phyloP scores from a whole-genome alignment of 768 basidiomycete genomes.

The Suillus luteus region DNA sequence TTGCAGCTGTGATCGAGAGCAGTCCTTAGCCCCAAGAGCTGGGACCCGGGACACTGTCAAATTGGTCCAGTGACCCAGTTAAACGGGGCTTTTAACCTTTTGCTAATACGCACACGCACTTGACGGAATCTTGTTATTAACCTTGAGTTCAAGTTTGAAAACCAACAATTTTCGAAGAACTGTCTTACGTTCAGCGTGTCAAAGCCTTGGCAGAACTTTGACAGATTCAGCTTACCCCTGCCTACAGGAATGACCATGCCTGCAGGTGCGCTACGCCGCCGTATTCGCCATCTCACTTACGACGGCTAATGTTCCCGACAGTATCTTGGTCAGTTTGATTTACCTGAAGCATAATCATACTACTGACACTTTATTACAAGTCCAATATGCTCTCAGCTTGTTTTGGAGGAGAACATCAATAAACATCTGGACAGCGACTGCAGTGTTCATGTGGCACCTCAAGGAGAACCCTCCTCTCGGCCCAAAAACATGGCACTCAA shows the following conservation, averaged over 20 bases:
- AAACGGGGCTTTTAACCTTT: neutral
- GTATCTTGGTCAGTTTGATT: slow-evolving; percentile 29
- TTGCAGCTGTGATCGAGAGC: neutral
- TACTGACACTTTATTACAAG: slow-evolving; percentile 28
- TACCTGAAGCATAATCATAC: neutral
- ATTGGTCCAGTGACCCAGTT: neutral
- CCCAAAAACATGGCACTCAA: slow-evolving; percentile 20
- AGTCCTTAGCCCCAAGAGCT: neutral
- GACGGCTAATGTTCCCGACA: slow-evolving; percentile 12
- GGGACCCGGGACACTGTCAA: slow-evolving; percentile 3
- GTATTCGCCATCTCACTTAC: neutral
- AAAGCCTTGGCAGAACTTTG: neutral
- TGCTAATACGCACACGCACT: neutral
- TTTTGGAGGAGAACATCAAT: slow-evolving; percentile 48
- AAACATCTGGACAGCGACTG: slow-evolving; percentile 53
- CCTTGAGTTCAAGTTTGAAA: neutral
- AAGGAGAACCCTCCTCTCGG: slow-evolving; percentile 15
- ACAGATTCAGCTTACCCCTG: neutral
- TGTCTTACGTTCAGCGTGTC: neutral
- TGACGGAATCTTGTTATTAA: neutral
- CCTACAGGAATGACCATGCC: neutral
- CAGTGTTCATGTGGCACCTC: slow-evolving; percentile 21
- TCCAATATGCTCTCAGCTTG: slow-evolving; percentile 49
- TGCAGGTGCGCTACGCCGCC: neutral
- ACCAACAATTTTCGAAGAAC: too few relatives aligned